phyloP scores from a whole-genome alignment of 371 early-diverging fungal species.

The Mucor indicus region DNA sequence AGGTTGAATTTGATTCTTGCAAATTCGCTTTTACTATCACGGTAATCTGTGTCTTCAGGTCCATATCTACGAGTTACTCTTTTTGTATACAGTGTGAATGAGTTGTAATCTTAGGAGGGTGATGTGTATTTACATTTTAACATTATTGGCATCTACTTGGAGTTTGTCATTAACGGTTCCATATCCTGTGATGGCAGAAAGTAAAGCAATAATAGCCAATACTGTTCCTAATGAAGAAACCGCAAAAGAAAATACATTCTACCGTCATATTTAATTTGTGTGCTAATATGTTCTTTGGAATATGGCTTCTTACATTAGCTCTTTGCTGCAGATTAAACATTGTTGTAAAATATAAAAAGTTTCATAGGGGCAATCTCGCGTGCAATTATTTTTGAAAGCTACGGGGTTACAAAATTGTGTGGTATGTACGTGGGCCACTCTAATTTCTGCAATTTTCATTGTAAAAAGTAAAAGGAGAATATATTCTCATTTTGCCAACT shows the following conservation, averaged over 20 bases:
- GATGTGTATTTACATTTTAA: slow-evolving; percentile 51
- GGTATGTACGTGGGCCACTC: too few relatives aligned
- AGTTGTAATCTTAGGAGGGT: not conserved
- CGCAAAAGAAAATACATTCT: slow-evolving; percentile 66
- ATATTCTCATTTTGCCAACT: too few relatives aligned
- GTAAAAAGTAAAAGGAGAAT: too few relatives aligned
- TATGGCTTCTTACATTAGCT: slow-evolving; percentile 46
- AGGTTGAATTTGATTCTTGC: slow-evolving; percentile 69
- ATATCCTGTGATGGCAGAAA: slow-evolving; percentile 45
- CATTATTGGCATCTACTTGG: slow-evolving; percentile 43
- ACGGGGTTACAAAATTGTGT: too few relatives aligned
- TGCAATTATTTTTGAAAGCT: too few relatives aligned
- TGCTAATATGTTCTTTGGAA: not conserved
- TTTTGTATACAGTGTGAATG: not conserved
- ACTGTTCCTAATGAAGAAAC: slow-evolving; percentile 61
- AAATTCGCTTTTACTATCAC: slow-evolving; percentile 63
- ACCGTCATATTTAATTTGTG: not conserved
- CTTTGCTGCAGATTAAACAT: slow-evolving; percentile 65
- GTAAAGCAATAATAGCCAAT: slow-evolving; percentile 53
- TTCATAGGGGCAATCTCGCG: too few relatives aligned
- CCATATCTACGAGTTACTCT: slow-evolving; percentile 60
- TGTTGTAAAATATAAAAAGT: too few relatives aligned
- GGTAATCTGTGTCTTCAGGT: slow-evolving; percentile 63
- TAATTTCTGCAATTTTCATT: too few relatives aligned
- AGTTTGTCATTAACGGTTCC: slow-evolving; percentile 32